A percentile compares a stretch with the other conserved stretches of the same genome.
phyloP scores from a whole-genome alignment of 169 alveolate species.

The Plasmodium falciparum region DNA sequence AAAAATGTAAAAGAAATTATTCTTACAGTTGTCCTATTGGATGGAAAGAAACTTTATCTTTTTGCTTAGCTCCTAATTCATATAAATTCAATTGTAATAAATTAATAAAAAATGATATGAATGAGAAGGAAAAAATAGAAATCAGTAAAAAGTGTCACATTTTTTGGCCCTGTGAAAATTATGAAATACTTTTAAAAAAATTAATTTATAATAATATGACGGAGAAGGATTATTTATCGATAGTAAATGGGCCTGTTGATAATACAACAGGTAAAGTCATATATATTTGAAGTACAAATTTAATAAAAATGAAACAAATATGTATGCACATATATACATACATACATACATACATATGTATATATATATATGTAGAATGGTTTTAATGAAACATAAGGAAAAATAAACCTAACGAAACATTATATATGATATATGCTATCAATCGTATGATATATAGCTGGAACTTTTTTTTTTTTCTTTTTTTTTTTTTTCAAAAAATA shows the following conservation, averaged over 20 bases:
- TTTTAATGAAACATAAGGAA: too few species aligned
- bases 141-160: conserved; percentile 62
- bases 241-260: conserved; percentile 68
- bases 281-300: neutral
- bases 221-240: conserved; percentile 50
- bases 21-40: conserved; percentile 76
- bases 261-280: conserved; percentile 46
- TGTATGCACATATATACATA: too few species aligned
- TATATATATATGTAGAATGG: too few species aligned
- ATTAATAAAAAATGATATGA: conserved; percentile 59
- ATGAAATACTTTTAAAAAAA: conserved; percentile 62
- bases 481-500: too few species aligned
- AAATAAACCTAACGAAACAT: too few species aligned
- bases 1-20: conserved; percentile 65
- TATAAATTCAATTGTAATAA: conserved; percentile 54
- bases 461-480: too few species aligned
- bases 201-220: conserved; percentile 53
- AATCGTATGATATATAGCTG: too few species aligned
- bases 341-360: too few species aligned
- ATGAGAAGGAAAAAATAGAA: conserved; percentile 53
- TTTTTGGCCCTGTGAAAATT: conserved; percentile 76
- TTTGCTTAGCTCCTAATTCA: conserved; percentile 58
- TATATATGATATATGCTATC: too few species aligned
- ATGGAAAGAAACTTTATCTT: conserved; percentile 71
- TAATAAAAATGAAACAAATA: too few species aligned